Evolutionary conservation across 352 stramenopile genomes (phyloP).

Genomic region (Globisporangium iwayamae): DNA sequence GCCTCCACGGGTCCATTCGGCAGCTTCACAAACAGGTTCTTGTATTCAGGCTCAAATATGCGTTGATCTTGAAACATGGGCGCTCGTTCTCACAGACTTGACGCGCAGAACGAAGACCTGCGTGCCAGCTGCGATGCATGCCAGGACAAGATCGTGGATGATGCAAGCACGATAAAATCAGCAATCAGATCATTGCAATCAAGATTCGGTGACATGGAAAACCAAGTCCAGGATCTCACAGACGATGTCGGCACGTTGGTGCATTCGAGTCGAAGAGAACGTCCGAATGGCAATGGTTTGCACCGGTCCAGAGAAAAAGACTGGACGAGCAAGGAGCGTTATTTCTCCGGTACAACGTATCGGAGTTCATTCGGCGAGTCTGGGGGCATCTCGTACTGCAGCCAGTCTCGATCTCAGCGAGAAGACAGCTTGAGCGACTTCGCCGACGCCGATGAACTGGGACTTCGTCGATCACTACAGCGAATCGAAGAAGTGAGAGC

Average conservation of each 20-base stretch:
- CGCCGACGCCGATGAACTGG: slow-evolving; percentile 16
- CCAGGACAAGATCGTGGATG: slow-evolving; percentile 21
- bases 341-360: background rate
- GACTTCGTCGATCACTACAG: slow-evolving; percentile 30
- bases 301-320: background rate
- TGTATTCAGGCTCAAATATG: background rate
- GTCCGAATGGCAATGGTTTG: background rate
- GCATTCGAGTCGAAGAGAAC: slow-evolving; percentile 12
- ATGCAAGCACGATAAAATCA: slow-evolving; percentile 11
- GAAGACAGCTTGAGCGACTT: slow-evolving; percentile 11
- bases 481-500: slow-evolving; percentile 41
- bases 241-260: slow-evolving; percentile 26
- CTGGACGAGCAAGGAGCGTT: slow-evolving; percentile 7
- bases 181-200: slow-evolving; percentile 22
- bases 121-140: slow-evolving; percentile 15
- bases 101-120: slow-evolving; percentile 19
- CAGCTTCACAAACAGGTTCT: slow-evolving; percentile 17
- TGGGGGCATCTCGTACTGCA: background rate
- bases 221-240: slow-evolving; percentile 23
- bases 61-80: background rate
- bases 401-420: slow-evolving; percentile 6
- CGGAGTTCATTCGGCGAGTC: background rate
- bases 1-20: slow-evolving; percentile 6
- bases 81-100: background rate
- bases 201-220: slow-evolving; percentile 25